Evolutionary conservation across 768 basidiomycete species (phyloP).

Genomic region (Pleurotus giganteus): DNA sequence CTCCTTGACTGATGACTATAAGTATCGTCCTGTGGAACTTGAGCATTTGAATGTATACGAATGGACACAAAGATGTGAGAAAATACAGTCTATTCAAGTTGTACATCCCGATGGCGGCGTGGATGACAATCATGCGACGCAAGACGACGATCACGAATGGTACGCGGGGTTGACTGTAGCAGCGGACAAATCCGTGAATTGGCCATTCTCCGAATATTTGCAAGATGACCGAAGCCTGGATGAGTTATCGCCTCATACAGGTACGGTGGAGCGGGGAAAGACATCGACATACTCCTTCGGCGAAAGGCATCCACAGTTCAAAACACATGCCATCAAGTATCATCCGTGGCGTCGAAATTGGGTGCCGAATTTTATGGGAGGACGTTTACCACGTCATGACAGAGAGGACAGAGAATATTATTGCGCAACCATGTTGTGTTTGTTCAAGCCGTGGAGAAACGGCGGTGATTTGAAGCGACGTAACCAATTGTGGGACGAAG

Average conservation of each 20-base stretch:
- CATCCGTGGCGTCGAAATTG: not conserved
- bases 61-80: conserved; percentile 15
- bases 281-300: not conserved
- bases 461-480: conserved; percentile 18
- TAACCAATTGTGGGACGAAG: conserved; percentile 16
- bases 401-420: conserved; percentile 29
- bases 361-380: not conserved
- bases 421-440: conserved; percentile 20
- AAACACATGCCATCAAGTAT: not conserved
- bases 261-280: too few relatives aligned
- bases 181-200: too few relatives aligned
- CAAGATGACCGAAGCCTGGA: too few relatives aligned
- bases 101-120: too few relatives aligned
- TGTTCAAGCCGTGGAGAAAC: conserved; percentile 25
- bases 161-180: too few relatives aligned
- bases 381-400: conserved; percentile 12
- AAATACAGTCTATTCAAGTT: not conserved
- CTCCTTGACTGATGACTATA: conserved; percentile 24
- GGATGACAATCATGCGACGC: too few relatives aligned
- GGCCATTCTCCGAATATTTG: too few relatives aligned
- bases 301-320: not conserved
- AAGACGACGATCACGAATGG: too few relatives aligned
- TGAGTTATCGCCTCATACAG: too few relatives aligned
- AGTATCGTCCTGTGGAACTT: conserved; percentile 19
- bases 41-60: conserved; percentile 26